Conservation (phyloP, 345 rosid genomes). For the Sisymbrium irio region DNA sequence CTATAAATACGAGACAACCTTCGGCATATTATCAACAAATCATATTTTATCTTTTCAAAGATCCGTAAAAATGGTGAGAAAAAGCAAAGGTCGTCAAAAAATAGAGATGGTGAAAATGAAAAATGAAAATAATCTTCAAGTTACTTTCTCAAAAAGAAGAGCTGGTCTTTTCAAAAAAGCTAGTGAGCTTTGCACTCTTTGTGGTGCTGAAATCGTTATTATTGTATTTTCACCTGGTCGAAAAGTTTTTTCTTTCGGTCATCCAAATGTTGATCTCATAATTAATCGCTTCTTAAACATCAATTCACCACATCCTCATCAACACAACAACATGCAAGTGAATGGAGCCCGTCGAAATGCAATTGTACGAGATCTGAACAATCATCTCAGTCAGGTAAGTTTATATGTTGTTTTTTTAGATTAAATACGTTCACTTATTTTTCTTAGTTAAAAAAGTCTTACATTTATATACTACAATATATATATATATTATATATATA, state of each 20-base stretch:
- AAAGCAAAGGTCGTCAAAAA: conserved; percentile 29
- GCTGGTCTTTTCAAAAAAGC: conserved; percentile 32
- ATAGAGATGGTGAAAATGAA: conserved; percentile 26
- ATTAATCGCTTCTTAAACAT: conserved; percentile 34
- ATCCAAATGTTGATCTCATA: conserved; percentile 44
- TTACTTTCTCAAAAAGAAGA: conserved; percentile 33
- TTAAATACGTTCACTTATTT: too few relatives aligned
- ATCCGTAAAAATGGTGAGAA: conserved; percentile 34
- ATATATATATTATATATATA: background rate
- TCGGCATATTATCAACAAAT: background rate
- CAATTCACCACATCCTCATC: background rate
- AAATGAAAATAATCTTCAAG: conserved; percentile 23
- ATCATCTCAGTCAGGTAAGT: conserved; percentile 39
- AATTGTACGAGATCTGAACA: conserved; percentile 47
- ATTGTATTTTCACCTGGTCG: conserved; percentile 28
- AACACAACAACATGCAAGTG: conserved; percentile 4
- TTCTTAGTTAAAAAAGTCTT: background rate
- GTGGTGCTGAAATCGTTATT: conserved; percentile 10
- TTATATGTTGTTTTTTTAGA: too few relatives aligned
- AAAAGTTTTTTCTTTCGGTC: conserved; percentile 61
- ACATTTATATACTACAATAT: background rate
- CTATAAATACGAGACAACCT: conserved; percentile 15
- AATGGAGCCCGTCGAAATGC: conserved; percentile 44
- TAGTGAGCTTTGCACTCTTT: conserved; percentile 28
- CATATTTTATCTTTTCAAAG: background rate